Conservation (phyloP, 139 green algal species). For the Chlamydomonas schloesseri region DNA sequence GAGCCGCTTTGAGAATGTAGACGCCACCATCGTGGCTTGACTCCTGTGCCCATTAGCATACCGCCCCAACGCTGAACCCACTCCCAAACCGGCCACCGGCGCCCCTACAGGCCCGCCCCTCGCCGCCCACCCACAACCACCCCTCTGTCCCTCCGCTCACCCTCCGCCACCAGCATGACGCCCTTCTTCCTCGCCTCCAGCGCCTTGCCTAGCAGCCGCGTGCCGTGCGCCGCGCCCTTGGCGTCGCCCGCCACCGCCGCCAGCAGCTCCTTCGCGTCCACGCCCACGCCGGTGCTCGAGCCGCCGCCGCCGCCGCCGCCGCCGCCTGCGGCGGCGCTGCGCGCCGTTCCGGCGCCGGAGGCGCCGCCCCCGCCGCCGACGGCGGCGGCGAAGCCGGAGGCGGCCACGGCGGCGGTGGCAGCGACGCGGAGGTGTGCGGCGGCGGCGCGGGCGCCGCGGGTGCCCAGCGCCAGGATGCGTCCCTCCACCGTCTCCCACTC, state of each 20-base stretch:
- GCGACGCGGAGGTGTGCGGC: background rate
- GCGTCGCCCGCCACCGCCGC: constrained; percentile 13
- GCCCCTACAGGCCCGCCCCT: no score
- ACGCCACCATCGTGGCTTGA: no score
- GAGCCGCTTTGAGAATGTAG: no score
- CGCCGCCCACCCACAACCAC: no score
- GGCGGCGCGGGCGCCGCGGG: background rate
- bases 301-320: background rate
- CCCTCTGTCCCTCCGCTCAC: background rate
- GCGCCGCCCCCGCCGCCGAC: background rate
- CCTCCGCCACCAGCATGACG: constrained; percentile 32
- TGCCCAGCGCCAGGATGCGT: background rate
- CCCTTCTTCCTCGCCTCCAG: constrained; percentile 34
- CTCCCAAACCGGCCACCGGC: no score
- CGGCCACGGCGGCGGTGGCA: background rate
- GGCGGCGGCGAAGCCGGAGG: background rate
- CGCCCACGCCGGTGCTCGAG: no score
- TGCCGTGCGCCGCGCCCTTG: background rate
- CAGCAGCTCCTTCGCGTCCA: background rate
- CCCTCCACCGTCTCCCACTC: constrained; percentile 32
- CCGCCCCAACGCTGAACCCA: no score
- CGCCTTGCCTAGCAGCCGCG: constrained; percentile 22
- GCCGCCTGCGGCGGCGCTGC: background rate
- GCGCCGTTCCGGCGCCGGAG: background rate
- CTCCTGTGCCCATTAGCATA: no score